Conservation (phyloP, 2,329 filamentous ascomycete genomes). For the Helotiales sp. region DNA sequence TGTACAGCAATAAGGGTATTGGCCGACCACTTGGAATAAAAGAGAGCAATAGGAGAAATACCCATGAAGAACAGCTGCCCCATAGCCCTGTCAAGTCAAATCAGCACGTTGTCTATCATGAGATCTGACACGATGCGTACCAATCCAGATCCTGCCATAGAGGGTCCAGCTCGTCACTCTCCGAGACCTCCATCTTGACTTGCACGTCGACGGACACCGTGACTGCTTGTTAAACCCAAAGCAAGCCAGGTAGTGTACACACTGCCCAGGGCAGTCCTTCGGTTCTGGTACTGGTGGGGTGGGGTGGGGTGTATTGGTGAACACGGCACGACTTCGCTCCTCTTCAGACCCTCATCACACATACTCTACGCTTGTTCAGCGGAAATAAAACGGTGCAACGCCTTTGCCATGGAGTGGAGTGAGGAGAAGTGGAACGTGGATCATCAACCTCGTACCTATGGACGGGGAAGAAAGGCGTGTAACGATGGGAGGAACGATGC, state of each 20-base stretch:
- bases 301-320: conserved; percentile 33
- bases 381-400: conserved; percentile 26
- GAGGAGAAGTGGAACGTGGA: background rate
- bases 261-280: conserved; percentile 1
- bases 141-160: conserved; percentile 42
- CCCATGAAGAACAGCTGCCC: conserved; percentile 78
- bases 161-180: conserved; percentile 41
- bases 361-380: conserved; percentile 27
- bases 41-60: conserved; percentile 9
- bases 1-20: background rate
- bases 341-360: conserved; percentile 12
- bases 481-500: background rate
- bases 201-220: conserved; percentile 23
- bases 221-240: conserved; percentile 6
- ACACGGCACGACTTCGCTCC: conserved; percentile 35
- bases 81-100: conserved; percentile 59
- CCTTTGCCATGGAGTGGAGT: conserved; percentile 17
- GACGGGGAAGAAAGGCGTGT: conserved; percentile 14
- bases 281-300: background rate
- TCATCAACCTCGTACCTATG: conserved; percentile 19
- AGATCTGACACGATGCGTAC: conserved; percentile 27
- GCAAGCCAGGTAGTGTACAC: background rate
- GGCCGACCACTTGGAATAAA: background rate
- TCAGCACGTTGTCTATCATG: conserved; percentile 22
- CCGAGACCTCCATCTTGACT: conserved; percentile 58